Evolutionary conservation across 2,329 filamentous ascomycete species (phyloP).

Genomic region (Biscogniauxia marginata): DNA sequence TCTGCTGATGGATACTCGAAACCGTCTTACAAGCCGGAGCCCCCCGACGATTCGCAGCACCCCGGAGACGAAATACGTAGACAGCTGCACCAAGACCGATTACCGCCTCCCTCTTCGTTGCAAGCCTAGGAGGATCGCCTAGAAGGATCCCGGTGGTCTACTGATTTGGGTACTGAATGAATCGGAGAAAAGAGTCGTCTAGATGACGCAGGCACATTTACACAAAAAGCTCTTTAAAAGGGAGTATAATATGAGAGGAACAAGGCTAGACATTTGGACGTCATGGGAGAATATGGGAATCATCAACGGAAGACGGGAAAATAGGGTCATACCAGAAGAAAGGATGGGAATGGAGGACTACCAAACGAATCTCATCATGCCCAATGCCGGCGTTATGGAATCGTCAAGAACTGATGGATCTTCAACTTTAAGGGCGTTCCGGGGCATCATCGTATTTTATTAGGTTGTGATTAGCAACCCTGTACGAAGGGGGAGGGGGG

Average conservation of each 20-base stretch:
- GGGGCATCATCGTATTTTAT: background rate
- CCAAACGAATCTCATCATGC: background rate
- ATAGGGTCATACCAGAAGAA: constrained; percentile 3
- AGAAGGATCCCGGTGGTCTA: background rate
- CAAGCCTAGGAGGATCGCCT: constrained; percentile 19
- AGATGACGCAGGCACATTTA: background rate
- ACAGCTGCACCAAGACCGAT: constrained; percentile 46
- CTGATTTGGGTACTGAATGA: background rate
- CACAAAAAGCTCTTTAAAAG: background rate
- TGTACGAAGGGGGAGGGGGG: background rate
- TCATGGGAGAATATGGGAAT: background rate
- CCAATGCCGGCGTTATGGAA: background rate
- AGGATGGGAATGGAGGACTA: background rate
- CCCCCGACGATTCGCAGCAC: constrained; percentile 40
- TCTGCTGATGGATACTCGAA: constrained; percentile 27
- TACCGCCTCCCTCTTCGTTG: constrained; percentile 32
- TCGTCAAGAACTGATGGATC: background rate
- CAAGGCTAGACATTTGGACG: background rate
- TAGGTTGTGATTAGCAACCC: background rate
- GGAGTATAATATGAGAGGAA: background rate
- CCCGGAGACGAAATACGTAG: constrained; percentile 54
- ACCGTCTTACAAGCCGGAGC: constrained; percentile 38
- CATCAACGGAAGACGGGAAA: background rate
- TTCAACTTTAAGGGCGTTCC: background rate
- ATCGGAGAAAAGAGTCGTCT: background rate